Evolutionary conservation across 2,329 filamentous ascomycete species (phyloP), one percentile per base, ranked within the genome.

Genomic region (Onygena corvina): DNA sequence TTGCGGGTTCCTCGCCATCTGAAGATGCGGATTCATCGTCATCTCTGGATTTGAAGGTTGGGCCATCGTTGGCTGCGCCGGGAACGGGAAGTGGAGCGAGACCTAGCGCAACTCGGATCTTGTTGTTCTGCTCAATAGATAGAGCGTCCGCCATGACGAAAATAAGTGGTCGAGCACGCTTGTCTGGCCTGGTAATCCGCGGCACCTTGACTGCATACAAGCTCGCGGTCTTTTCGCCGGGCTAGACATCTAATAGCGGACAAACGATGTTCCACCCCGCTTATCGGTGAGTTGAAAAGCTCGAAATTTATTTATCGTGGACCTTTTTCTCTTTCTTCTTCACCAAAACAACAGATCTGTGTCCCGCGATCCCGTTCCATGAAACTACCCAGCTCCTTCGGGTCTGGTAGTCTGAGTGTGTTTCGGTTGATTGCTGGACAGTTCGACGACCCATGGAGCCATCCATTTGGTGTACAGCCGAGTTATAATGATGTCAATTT

Each of bases 51-150:
- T 72, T 81, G 67, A 83, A 83, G 18, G 71, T 64, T 2, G 77
- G 79, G 48, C 77, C 78, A 36, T 55, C 48, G 53, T 64, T 56
- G 54, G 67, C 65, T 48, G 71, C 66, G 56, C 86, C 86, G 21
- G 89, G 85, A 8, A 93, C 85, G 20, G 88, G 86, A 60, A 96
- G 72, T 21, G 88, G 89, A 63, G 90, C 86, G 73, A 95, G 80
- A 61, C 90, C 90, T 71, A 95, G 80, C 46, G 87, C 86, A 59
- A 83, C 75, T 60, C 90, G 87, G 61, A 95, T 83, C 63, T 89
- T 85, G 71, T 96, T 96, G 57, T 86, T 87, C 75, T 95, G 88
- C 30, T 93, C 86, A 62, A 96, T 89, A 23, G 84, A 83, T 38
- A 86, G 79, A 59, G 80, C 64, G 61, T 72, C 70, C 53, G 71